phyloP scores from a whole-genome alignment of 805 yeast species.

The Yamadazyma kitorensis region DNA sequence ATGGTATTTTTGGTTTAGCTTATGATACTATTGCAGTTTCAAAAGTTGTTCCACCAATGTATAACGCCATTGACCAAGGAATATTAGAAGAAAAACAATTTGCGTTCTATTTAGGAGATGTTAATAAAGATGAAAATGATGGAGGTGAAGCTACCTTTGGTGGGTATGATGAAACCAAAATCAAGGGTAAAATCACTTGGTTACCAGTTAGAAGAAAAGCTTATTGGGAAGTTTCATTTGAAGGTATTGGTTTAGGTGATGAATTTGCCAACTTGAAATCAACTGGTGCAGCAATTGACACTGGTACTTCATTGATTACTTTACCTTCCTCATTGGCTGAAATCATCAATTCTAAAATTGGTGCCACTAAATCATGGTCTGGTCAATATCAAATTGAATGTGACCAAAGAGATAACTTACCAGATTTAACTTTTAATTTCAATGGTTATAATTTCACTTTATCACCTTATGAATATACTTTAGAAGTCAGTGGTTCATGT shows the following conservation, averaged over 20 bases:
- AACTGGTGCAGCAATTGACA: constrained; percentile 97
- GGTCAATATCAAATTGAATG: constrained; percentile 97
- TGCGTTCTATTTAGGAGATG: constrained; percentile 87
- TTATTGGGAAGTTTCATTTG: constrained; percentile 97
- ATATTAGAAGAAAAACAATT: constrained; percentile 81
- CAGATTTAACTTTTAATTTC: constrained; percentile 88
- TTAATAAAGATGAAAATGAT: constrained; percentile 56
- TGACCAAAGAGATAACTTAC: constrained; percentile 76
- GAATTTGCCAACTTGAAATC: constrained; percentile 79
- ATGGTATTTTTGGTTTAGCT: constrained; percentile 94
- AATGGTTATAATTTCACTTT: constrained; percentile 91
- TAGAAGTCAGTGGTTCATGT: constrained; percentile 94
- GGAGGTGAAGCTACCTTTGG: constrained; percentile 97
- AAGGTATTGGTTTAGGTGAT: constrained; percentile 87
- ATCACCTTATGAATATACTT: constrained; percentile 84
- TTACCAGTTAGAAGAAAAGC: constrained; percentile 99
- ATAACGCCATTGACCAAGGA: constrained; percentile 81
- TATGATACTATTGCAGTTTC: constrained; percentile 89
- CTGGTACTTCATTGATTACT: constrained; percentile 96
- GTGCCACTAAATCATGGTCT: constrained; percentile 95
- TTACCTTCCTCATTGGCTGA: constrained; percentile 95
- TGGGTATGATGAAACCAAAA: constrained; percentile 79
- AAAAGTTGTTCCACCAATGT: constrained; percentile 88
- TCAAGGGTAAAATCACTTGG: constrained; percentile 84
- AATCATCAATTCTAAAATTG: constrained; percentile 90